Base-by-base conservation (phyloP, 345 rosid genomes). In the Dovyalis caffra region DNA sequence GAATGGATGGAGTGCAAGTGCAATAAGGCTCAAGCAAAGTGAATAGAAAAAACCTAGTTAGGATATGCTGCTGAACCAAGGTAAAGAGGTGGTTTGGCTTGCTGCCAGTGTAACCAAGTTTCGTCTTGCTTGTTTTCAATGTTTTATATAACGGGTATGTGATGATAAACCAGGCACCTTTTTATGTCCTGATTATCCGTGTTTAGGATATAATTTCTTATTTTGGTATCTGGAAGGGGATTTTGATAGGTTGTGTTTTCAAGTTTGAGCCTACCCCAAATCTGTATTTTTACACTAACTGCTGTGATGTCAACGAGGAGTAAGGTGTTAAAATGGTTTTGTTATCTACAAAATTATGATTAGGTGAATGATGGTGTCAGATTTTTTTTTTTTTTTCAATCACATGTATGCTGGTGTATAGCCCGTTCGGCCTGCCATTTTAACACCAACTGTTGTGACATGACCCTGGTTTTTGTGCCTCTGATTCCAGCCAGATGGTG, bases 141-240 rank as follows among this genome's bases (percentile, higher is more conserved):
- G 45, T 31, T n/a, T 66, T 76, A 34, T 68, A 57, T 15, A 31
- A 47, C 38, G 49, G 68, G 23, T 70, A 49, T 83, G 81, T 78
- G 23, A 14, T 4, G 49, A 53, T 70, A 73, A 72, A 75, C 67
- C 83, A 74, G 85, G 80, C 85, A 56, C 68, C 64, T 78, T 85
- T 80, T 78, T 73, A 56, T 78, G 86, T 65, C 86, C 87, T 80
- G 85, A 75, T 75, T 72, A 77, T 79, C 35, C 56, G 37, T 69
- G 21, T 65, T 45, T 76, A 71, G 84, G 72, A 65, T 72, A 60
- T 79, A 66, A 53, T 74, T 51, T 74, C 71, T 77, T 68, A 58
- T 58, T 76, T 83, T 1, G 64, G 65, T 32, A 31, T 66, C 40
- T 72, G 70, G 2, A 68, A 72, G 77, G 66, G 79, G 77, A 62